Base-by-base conservation (phyloP, 1,139 yeast genomes). In the Saccharomycopsis hybrid region DNA sequence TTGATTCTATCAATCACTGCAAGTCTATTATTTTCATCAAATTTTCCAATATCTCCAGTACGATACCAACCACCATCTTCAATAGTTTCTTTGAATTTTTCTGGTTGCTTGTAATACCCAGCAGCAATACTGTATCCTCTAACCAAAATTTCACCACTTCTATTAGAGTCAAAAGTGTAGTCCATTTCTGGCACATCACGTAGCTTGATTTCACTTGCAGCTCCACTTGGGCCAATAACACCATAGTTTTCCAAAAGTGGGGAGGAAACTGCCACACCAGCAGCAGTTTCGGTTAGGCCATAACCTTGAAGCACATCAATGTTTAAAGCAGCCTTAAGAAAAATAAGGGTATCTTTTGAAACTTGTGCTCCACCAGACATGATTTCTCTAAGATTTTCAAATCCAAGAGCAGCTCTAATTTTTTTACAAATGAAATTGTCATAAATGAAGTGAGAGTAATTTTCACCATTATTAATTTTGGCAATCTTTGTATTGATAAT, bases 11-110 rank as follows among this genome's bases (percentile, higher is more conserved):
- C 99, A 66, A 94, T 85, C 57, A 94, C 75, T 63, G 76, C 80
- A 62, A 94, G 72, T 54, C 80, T 80, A 59, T 98, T 98, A 57
- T 74, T 76, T 5, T 5, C 39, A 29, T 80, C 57, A 43, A 92
- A 77, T 71, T 88, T 92, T 63, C 92, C 97, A 66, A 94, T 88
- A 68, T 94, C 99, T 67, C 99, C 99, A 43, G 98, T 92, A 65
- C 73, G 78, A 73, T 92, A 94, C 97, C 97, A 94, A 33, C 92
- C 95, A 57, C 88, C 96, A 50, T 75, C 73, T 44, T 87, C 80
- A 61, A 86, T 83, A 0, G 95, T 88, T 32, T 68, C 80, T 48
- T 72, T 67, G 35, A 97, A 92, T 69, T 90, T 97, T 65, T 80
- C 74, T 54, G 79, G 84, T 65, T 92, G 90, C 65, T 82, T 78